Percentiles rank a stretch among this genome's conserved stretches.
phyloP scores from a whole-genome alignment of 495 filamentous ascomycete genomes.

The Podospora appendiculata region DNA sequence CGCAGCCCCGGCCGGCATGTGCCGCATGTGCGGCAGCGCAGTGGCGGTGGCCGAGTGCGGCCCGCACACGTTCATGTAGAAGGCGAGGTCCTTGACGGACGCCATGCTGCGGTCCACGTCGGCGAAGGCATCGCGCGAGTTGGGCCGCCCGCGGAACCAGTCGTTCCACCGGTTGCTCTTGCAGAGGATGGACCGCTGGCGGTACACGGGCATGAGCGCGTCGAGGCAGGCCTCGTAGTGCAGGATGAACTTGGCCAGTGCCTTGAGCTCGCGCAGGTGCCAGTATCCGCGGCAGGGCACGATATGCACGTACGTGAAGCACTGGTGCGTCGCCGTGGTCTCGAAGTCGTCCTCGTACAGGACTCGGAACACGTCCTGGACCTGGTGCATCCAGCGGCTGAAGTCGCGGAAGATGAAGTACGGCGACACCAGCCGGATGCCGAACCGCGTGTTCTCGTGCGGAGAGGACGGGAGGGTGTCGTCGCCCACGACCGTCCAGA shows the following conservation, averaged over 20 bases:
- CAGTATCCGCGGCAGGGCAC: constrained; percentile 14
- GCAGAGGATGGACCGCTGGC: constrained; percentile 15
- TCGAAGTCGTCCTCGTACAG: constrained; percentile 20
- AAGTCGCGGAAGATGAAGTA: constrained; percentile 16
- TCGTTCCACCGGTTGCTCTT: constrained; percentile 24
- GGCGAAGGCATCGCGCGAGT: constrained; percentile 8
- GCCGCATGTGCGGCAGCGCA: constrained; percentile 4
- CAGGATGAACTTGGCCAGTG: constrained; percentile 15
- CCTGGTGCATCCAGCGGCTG: constrained; percentile 9
- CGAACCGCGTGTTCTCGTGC: constrained; percentile 13
- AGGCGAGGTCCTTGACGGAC: constrained; percentile 4
- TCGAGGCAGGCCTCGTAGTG: constrained; percentile 27
- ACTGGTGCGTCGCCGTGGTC: constrained; percentile 16
- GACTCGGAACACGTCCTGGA: constrained; percentile 9
- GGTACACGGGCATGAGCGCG: constrained; percentile 19
- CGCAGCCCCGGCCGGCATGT: constrained; percentile 7
- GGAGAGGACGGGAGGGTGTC: constrained; percentile 12
- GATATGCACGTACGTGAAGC: constrained; percentile 21
- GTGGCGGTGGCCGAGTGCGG: constrained; percentile 12
- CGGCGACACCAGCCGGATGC: constrained; percentile 21
- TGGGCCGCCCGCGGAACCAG: constrained; percentile 6
- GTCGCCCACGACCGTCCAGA: constrained; percentile 19
- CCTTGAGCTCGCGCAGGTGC: constrained; percentile 12
- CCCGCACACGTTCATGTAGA: constrained; percentile 19
- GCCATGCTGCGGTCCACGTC: constrained; percentile 5